Percentiles rank a stretch among this genome's conserved stretches.
Conservation (phyloP, 768 basidiomycete species). For the Suillus paluster region DNA sequence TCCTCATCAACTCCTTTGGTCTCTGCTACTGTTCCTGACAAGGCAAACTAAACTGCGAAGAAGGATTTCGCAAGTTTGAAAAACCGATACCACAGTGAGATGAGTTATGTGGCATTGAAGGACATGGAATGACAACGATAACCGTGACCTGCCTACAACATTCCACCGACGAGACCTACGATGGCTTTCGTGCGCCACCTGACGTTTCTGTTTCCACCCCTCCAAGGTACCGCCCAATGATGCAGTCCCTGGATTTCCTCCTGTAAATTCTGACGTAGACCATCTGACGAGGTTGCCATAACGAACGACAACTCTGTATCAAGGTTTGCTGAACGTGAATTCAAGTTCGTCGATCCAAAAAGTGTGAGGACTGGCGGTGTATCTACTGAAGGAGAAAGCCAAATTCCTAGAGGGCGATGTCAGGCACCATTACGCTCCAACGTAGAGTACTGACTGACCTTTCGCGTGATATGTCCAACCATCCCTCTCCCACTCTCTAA, state of each 20-base stretch:
- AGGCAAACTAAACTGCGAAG: not conserved
- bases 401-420: constrained; percentile 66
- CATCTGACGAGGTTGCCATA: constrained; percentile 67
- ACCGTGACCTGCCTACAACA: constrained; percentile 50
- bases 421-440: not conserved
- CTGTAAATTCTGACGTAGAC: constrained; percentile 52
- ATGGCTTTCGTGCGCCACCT: constrained; percentile 66
- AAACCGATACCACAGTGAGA: not conserved
- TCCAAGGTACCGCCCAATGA: constrained; percentile 58
- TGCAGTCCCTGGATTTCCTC: constrained; percentile 59
- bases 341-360: constrained; percentile 94
- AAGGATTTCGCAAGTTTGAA: not conserved
- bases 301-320: constrained; percentile 93
- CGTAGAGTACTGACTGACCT: constrained; percentile 53
- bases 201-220: constrained; percentile 59
- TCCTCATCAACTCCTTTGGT: not conserved
- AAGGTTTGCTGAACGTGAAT: constrained; percentile 86
- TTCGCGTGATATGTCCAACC: constrained; percentile 99
- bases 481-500: constrained; percentile 85
- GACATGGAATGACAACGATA: not conserved
- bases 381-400: constrained; percentile 67
- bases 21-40: not conserved
- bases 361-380: constrained; percentile 72
- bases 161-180: constrained; percentile 67
- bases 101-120: not conserved